phyloP scores from a whole-genome alignment of 2,329 filamentous ascomycete species.

The Sarocladium kiliense region DNA sequence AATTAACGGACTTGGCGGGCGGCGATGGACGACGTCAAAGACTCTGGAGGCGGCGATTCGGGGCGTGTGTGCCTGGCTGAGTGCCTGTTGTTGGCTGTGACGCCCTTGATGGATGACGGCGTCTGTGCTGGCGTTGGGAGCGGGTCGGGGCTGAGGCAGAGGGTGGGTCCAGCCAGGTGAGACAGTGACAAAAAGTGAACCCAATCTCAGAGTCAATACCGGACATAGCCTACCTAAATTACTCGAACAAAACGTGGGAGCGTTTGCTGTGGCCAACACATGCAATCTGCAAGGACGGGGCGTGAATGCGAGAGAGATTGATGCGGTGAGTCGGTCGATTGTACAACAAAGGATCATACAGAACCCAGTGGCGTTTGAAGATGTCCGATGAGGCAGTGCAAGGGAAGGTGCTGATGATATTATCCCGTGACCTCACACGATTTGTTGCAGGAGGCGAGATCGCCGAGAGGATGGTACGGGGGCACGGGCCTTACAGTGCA shows the following conservation, averaged over 20 bases:
- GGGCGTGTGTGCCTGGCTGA: not conserved
- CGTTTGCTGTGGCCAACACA: not conserved
- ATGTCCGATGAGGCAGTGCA: not conserved
- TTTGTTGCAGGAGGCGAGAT: not conserved
- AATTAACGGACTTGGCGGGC: slow-evolving; percentile 2
- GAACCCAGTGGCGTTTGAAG: not conserved
- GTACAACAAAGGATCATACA: too few species aligned
- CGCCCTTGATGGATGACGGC: not conserved
- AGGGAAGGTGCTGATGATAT: not conserved
- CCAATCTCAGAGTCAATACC: not conserved
- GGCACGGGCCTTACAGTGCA: too few species aligned
- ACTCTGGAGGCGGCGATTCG: not conserved
- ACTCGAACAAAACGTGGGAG: not conserved
- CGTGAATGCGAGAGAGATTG: not conserved
- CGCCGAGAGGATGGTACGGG: not conserved
- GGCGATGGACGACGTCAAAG: slow-evolving; percentile 3
- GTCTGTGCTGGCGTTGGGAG: not conserved
- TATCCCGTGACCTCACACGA: not conserved
- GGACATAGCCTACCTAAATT: not conserved
- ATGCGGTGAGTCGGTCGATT: not conserved
- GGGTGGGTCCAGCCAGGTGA: not conserved
- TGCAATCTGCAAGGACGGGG: not conserved
- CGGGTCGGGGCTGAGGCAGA: not conserved
- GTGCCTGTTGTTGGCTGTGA: not conserved
- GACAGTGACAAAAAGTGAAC: not conserved